A percentile compares a stretch with the other conserved stretches of the same genome.
phyloP scores from a whole-genome alignment of 1,284 basidiomycete species.

The Porodaedalea pini region DNA sequence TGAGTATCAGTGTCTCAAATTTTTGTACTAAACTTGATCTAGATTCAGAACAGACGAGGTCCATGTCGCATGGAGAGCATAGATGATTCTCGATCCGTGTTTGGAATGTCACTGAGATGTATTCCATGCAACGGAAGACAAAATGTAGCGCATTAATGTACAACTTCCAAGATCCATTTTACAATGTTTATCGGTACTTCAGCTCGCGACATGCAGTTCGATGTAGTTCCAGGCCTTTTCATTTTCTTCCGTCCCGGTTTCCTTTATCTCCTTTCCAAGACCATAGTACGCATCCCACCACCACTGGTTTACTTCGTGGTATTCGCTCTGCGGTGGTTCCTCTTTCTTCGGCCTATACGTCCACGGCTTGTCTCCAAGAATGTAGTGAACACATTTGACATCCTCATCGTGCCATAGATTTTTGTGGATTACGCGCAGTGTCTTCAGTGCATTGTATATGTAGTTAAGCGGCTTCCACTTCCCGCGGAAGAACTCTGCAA shows the following conservation, averaged over 20 bases:
- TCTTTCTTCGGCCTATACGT: conserved; percentile 37
- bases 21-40: conserved; percentile 9
- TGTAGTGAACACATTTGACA: conserved; percentile 74
- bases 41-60: conserved; percentile 93
- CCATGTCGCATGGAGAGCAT: conserved; percentile 80
- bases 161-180: too few species aligned
- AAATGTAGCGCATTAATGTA: too few species aligned
- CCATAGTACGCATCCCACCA: conserved; percentile 65
- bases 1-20: conserved; percentile 14
- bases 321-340: conserved; percentile 35
- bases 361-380: conserved; percentile 78
- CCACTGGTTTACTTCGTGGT: conserved; percentile 58
- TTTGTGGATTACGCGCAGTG: conserved; percentile 64
- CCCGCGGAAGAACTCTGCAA: conserved; percentile 76
- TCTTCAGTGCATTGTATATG: conserved; percentile 86
- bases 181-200: neutral
- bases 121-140: too few species aligned
- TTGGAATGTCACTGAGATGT: neutral
- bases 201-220: conserved; percentile 9
- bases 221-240: conserved; percentile 20
- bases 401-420: conserved; percentile 76
- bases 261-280: conserved; percentile 46
- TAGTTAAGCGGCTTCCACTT: conserved; percentile 74
- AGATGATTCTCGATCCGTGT: conserved; percentile 5
- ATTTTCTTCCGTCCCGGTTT: conserved; percentile 50